Base-by-base conservation (phyloP, 2,329 filamentous ascomycete genomes). In the Scedosporium minutisporum region DNA sequence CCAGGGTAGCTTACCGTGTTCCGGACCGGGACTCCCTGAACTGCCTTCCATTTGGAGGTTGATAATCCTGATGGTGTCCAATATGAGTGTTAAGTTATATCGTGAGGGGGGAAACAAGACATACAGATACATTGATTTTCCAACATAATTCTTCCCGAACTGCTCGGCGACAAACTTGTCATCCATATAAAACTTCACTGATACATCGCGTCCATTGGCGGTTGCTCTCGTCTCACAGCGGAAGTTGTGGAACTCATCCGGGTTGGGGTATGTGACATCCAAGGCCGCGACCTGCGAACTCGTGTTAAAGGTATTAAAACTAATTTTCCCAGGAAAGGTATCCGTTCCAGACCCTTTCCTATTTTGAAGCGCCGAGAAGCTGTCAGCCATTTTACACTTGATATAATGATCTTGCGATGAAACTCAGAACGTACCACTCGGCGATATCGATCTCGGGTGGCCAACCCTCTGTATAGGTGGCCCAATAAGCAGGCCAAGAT, bases 401-500 rank as follows among this genome's bases (percentile, higher is more conserved):
- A 29, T 38, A 38, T 38, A 38, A 3, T 14, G 10, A 38, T 38
- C 33, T 38, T 3, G 33, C 33, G 33, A 38, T 38, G 33, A 38
- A 10, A 38, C 33, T 38, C 10, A 9, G 33, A 14, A 38, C 33
- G 33, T 38, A 38, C 58, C 82, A 85, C 70, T 85, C 82, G 1
- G 82, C 82, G 71, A 85, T 76, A 68, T 85, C 82, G 62, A 85
- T 78, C 75, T 85, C 83, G 0, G 82, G 83, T 16, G 82, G 82
- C 82, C 83, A 85, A 0, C 76, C 74, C 55, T 80, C 68, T 0
- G 81, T 80, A 0, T 75, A 81, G 1, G 81, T 84, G 14, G 85
- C 70, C 82, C 82, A 85, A 66, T 85, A 85, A 0, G 82, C 82
- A 0, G 82, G 82, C 83, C 82, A 85, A 0, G 81, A 83, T 6